These are phyloP conservation scores for Melampsora larici-populina DNA, from an alignment of 1,284 basidiomycete genomes.

Conservation along the genomic window DNA sequence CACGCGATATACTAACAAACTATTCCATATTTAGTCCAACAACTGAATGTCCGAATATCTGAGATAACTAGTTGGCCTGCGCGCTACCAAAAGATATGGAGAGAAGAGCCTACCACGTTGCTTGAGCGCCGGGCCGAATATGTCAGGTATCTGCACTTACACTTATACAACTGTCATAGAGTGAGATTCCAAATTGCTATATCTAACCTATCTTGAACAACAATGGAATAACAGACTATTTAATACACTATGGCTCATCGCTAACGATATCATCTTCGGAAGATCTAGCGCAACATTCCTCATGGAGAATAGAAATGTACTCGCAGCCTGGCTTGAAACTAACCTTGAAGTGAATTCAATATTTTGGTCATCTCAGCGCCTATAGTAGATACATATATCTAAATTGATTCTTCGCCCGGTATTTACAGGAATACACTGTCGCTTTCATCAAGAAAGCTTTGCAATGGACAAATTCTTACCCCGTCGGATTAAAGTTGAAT, in stretches of 20 bases:
- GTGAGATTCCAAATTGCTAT: slow-evolving; percentile 36
- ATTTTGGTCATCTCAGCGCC: not conserved
- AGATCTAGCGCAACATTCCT: slow-evolving; percentile 67
- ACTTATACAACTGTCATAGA: too few relatives aligned
- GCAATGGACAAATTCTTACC: slow-evolving; percentile 89
- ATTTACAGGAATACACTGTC: slow-evolving; percentile 57
- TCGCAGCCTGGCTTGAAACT: slow-evolving; percentile 43
- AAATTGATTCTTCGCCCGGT: slow-evolving; percentile 38
- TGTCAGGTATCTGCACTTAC: slow-evolving; percentile 58
- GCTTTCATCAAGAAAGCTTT: slow-evolving; percentile 62
- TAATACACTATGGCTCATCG: slow-evolving; percentile 82
- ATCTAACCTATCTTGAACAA: slow-evolving; percentile 38
- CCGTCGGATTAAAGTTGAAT: slow-evolving; percentile 91
- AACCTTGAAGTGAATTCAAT: slow-evolving; percentile 48
- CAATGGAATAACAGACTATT: slow-evolving; percentile 65
- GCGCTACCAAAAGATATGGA: slow-evolving; percentile 47
- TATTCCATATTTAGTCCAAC: slow-evolving; percentile 50
- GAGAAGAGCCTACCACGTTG: slow-evolving; percentile 44
- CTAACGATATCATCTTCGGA: slow-evolving; percentile 84
- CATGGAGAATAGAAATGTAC: slow-evolving; percentile 60
- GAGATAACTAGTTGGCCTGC: slow-evolving; percentile 55
- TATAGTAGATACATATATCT: slow-evolving; percentile 30
- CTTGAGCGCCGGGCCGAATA: slow-evolving; percentile 50
- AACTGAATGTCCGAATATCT: slow-evolving; percentile 54
- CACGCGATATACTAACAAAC: not conserved